Evolutionary conservation across 495 filamentous ascomycete genomes (phyloP), one percentile per base, ranked within the genome.

Genomic region (Tricharina praecox): DNA sequence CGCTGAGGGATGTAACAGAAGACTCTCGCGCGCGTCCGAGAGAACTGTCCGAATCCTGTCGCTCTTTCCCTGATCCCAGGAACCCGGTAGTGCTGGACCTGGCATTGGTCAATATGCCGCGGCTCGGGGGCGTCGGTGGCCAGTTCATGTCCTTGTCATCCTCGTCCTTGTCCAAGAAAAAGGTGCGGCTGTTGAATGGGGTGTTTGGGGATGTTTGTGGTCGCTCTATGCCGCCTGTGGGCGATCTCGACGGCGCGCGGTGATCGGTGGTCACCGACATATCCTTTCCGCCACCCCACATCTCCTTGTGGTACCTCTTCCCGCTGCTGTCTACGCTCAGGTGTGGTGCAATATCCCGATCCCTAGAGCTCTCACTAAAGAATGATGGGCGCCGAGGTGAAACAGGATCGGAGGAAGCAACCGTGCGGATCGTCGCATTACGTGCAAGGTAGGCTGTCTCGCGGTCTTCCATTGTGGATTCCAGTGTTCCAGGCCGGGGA

Each of bases 201-300:
- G 53, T 54, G 45, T 59, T 48, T 48, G 56, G 58, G 23, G 53
- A 58, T 24, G 58, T 60, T 40, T 61, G 58, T 38, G 58, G 58
- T 41, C 58, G 49, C 10, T 56, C 13, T 9, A 23, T 20, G 15
- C 7, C 35, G 23, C 35, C 43, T 13, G 8, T 24, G 43, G 25
- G 43, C 13, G 30, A 33, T 19, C 13, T 35, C 2, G 16, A n/a
- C 15, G 43, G 43, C 13, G 11, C 20, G 9, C 35, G 43, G 15
- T 46, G 9, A n/a, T 46, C 41, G 28, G 23, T 25, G 13, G 18
- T 21, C 13, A 13, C 24, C 24, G 10, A 18, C 8, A 24, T 28
- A 15, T 20, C 32, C 11, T 50, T 48, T 50, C 46, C 50, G 50
- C 32, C 51, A 50, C 46, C 34, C 37, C 37, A 55, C 28, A 48